These are phyloP conservation scores for Fallopia convolvulus DNA, from an alignment of 148 eudicot genomes.

Conservation along the genomic window DNA sequence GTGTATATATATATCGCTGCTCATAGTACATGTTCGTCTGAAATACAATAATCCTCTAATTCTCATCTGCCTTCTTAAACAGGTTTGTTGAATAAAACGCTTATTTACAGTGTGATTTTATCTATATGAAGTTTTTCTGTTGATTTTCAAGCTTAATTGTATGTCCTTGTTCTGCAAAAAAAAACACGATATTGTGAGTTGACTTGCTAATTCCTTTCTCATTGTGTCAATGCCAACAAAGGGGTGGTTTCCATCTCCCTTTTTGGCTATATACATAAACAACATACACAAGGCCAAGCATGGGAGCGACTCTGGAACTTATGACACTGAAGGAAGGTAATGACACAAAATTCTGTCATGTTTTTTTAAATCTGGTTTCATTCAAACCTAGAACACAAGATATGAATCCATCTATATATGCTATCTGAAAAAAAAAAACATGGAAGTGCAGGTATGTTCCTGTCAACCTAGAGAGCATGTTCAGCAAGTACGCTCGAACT, in stretches of 20 bases:
- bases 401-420: not conserved
- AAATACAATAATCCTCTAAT: not conserved
- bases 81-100: not conserved
- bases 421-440: not conserved
- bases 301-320: conserved; percentile 65
- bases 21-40: not conserved
- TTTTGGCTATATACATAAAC: conserved; percentile 47
- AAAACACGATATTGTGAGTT: not conserved
- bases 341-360: not conserved
- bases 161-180: not conserved
- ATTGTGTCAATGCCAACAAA: conserved; percentile 10
- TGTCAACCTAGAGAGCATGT: conserved; percentile 44
- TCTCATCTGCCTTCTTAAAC: not conserved
- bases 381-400: too few species aligned
- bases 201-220: not conserved
- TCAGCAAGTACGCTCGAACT: conserved; percentile 74
- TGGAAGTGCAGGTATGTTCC: conserved; percentile 42
- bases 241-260: conserved; percentile 62
- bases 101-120: not conserved
- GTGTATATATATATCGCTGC: not conserved
- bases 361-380: too few species aligned
- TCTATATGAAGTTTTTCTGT: not conserved
- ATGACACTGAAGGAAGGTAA: conserved; percentile 79
- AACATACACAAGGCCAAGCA: conserved; percentile 69
- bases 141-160: not conserved